Conservation (phyloP, 176 grass and related monocot species). For the Zea mays region Zm-B73-REFERENCE-NAM-5.0 NC_050104.1:15497501-15498000, state of each 20-base stretch:
- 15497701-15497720: background rate
- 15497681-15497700: too few relatives aligned
- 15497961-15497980: background rate
- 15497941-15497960: background rate
- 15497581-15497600: too few relatives aligned
- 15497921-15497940: constrained; percentile 5
- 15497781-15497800: background rate
- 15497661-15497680: too few relatives aligned
- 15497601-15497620: too few relatives aligned
- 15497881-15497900: background rate
- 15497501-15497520: too few relatives aligned
- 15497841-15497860: constrained; percentile 22
- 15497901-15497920: background rate
- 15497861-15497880: constrained; percentile 22
- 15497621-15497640: background rate
- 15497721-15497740: background rate
- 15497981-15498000: constrained; percentile 15
- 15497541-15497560: too few relatives aligned
- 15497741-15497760: background rate
- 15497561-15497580: too few relatives aligned
- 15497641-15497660: background rate
- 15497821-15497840: background rate
- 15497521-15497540: too few relatives aligned
- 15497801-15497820: background rate
- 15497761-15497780: background rate